Percentiles rank a stretch among this genome's conserved stretches.
Evolutionary conservation across 2,329 filamentous ascomycete species (phyloP).

Genomic region (Trichoderma guizhouense): DNA sequence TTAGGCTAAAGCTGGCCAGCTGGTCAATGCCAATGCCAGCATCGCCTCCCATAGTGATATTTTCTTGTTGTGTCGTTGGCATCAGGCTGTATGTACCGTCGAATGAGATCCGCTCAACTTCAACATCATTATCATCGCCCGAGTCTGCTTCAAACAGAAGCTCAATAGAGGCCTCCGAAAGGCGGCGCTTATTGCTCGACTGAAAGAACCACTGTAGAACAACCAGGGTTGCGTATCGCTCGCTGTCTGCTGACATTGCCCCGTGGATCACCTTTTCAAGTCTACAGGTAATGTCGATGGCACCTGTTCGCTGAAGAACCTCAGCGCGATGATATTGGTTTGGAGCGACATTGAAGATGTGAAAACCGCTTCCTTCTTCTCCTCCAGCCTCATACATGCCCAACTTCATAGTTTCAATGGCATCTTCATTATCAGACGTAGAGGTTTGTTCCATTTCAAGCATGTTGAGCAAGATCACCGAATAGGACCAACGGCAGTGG

Average conservation of each 20-base stretch:
- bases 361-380: constrained; percentile 19
- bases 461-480: too few relatives aligned
- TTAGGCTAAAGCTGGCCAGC: too few relatives aligned
- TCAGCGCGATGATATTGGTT: constrained; percentile 19
- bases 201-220: neutral
- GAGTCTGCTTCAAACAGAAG: too few relatives aligned
- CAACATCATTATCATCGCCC: neutral
- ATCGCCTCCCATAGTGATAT: too few relatives aligned
- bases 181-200: too few relatives aligned
- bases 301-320: constrained; percentile 18
- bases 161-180: too few relatives aligned
- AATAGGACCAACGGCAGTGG: too few relatives aligned
- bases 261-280: constrained; percentile 1
- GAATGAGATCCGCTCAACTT: constrained; percentile 16
- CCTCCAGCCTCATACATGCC: neutral
- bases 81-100: constrained; percentile 7
- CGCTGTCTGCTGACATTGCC: constrained; percentile 17
- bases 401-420: too few relatives aligned
- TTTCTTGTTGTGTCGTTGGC: neutral
- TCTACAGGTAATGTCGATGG: constrained; percentile 19
- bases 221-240: constrained; percentile 7
- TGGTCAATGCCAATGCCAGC: too few relatives aligned
- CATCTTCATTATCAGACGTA: too few relatives aligned
- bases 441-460: too few relatives aligned
- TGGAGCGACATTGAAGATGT: constrained; percentile 14